These are phyloP conservation scores for Pichia heedii DNA, from an alignment of 805 yeast species.

Conservation along the genomic window DNA sequence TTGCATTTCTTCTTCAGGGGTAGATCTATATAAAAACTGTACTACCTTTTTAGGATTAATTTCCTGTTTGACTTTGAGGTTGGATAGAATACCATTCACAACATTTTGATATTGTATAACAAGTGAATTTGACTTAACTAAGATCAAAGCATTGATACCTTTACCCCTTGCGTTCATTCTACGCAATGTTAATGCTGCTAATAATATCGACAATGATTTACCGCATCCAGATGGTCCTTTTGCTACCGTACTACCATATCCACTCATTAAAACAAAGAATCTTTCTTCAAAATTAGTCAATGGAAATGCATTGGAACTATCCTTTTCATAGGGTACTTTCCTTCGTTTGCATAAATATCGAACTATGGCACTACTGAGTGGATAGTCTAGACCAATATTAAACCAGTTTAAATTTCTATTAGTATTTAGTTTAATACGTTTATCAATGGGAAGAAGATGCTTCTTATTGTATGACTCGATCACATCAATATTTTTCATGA, in stretches of 20 bases:
- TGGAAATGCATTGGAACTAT: neutral
- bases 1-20: conserved; percentile 15
- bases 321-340: neutral
- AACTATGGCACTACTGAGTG: conserved; percentile 12
- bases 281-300: conserved; percentile 26
- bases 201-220: conserved; percentile 19
- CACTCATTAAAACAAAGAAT: conserved; percentile 19
- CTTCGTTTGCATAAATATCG: conserved; percentile 8
- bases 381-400: conserved; percentile 14
- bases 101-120: conserved; percentile 19
- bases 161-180: conserved; percentile 18
- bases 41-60: conserved; percentile 12
- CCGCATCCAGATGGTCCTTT: conserved; percentile 27
- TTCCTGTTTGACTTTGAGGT: neutral
- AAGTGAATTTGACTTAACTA: conserved; percentile 23
- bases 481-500: conserved; percentile 16
- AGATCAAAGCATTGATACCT: conserved; percentile 23
- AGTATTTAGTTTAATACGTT: conserved; percentile 18
- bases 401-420: conserved; percentile 12
- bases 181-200: conserved; percentile 20
- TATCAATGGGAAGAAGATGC: conserved; percentile 12
- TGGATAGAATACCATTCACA: conserved; percentile 10
- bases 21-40: conserved; percentile 25
- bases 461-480: conserved; percentile 20
- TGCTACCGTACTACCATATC: conserved; percentile 23